These are phyloP conservation scores for Neonectria punicea DNA, from an alignment of 2,329 filamentous ascomycete species.

Conservation along the genomic window DNA sequence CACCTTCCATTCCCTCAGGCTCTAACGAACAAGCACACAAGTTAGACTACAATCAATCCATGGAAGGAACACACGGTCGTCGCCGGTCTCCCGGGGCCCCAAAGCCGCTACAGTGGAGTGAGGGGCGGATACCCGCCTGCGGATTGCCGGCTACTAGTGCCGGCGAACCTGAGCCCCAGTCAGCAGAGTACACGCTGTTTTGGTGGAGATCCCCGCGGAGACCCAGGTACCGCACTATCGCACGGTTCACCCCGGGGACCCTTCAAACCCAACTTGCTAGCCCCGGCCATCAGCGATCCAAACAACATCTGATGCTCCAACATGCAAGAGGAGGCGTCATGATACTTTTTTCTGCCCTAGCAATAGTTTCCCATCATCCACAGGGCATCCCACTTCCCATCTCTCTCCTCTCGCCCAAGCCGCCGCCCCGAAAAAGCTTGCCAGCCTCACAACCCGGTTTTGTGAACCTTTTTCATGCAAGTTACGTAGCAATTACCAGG, in stretches of 20 bases:
- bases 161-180: conserved; percentile 27
- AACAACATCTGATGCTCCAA: conserved; percentile 39
- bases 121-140: conserved; percentile 33
- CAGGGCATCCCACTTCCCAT: not conserved
- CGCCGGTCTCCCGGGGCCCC: conserved; percentile 32
- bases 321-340: conserved; percentile 36
- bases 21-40: not conserved
- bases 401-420: conserved; percentile 17
- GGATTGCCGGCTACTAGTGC: conserved; percentile 35
- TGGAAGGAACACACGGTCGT: conserved; percentile 23
- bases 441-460: conserved; percentile 28
- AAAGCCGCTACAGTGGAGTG: conserved; percentile 26
- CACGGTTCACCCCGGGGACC: too few relatives aligned
- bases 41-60: not conserved
- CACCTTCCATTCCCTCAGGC: not conserved
- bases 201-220: not conserved
- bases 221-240: conserved; percentile 3
- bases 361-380: not conserved
- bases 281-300: conserved; percentile 20
- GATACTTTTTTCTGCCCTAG: conserved; percentile 36
- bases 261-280: not conserved
- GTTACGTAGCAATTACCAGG: conserved; percentile 5
- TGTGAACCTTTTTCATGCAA: conserved; percentile 20
- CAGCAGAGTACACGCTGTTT: conserved; percentile 22
- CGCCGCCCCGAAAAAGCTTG: conserved; percentile 15